Conservation (phyloP, 441 rosid species). For the Metrosideros polymorpha region DNA sequence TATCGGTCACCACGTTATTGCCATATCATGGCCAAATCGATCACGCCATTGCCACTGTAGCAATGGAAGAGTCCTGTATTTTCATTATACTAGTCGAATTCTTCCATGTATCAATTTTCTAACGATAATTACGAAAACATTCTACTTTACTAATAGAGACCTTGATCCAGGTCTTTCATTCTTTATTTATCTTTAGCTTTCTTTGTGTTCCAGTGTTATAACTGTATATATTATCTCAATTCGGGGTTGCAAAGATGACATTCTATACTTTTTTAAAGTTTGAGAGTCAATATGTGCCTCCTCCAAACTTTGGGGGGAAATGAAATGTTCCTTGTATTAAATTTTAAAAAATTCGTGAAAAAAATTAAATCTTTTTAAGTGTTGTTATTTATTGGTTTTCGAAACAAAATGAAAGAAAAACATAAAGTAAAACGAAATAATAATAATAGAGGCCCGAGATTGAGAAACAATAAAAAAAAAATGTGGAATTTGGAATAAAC, state of each 20-base stretch:
- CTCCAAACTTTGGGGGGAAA: neutral
- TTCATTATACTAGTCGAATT: neutral
- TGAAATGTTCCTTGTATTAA: neutral
- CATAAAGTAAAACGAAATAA: neutral
- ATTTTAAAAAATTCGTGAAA: neutral
- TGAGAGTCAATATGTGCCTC: neutral
- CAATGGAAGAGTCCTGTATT: neutral
- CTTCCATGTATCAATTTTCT: neutral
- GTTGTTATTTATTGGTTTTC: neutral
- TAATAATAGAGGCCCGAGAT: neutral
- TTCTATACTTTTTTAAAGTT: neutral
- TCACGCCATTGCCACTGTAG: neutral
- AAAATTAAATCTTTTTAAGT: neutral
- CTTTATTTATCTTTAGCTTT: neutral
- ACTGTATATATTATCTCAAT: neutral
- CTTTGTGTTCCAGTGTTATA: neutral
- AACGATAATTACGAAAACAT: neutral
- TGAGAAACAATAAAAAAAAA: neutral
- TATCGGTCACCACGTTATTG: neutral
- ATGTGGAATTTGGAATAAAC: neutral
- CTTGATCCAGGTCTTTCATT: neutral
- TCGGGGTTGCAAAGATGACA: neutral
- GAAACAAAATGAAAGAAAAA: neutral
- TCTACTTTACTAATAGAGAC: neutral
- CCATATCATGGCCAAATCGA: neutral